Conservation (phyloP, 2,329 filamentous ascomycete genomes). For the Didymella lethalis region DNA sequence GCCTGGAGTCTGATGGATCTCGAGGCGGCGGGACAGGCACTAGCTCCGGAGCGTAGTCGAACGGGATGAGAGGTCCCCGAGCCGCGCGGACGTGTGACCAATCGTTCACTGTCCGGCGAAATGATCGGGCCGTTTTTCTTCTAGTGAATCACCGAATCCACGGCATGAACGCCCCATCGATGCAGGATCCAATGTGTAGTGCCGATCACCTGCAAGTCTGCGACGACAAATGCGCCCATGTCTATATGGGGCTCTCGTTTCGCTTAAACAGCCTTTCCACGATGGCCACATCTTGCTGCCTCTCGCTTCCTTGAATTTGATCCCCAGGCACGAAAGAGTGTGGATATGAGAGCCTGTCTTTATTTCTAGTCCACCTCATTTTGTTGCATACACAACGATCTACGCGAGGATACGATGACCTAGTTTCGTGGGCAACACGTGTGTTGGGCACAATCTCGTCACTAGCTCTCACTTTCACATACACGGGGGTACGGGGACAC, state of each 20-base stretch:
- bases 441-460: not conserved
- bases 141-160: conserved; percentile 4
- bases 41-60: not conserved
- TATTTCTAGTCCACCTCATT: not conserved
- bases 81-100: conserved; percentile 3
- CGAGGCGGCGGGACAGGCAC: conserved; percentile 6
- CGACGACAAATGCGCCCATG: not conserved
- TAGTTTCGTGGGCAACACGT: not conserved
- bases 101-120: conserved; percentile 5
- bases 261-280: not conserved
- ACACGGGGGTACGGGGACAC: not conserved
- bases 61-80: conserved; percentile 1
- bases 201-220: not conserved
- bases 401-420: not conserved
- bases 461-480: not conserved
- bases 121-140: conserved; percentile 1
- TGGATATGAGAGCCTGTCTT: not conserved
- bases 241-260: not conserved
- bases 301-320: not conserved
- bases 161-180: conserved; percentile 9
- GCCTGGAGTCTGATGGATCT: not conserved
- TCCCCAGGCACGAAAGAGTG: not conserved
- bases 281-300: not conserved
- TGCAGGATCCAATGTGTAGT: not conserved
- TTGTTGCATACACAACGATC: not conserved